Conservation (phyloP, 2,329 filamentous ascomycete species). For the Colletotrichum sublineola region DNA sequence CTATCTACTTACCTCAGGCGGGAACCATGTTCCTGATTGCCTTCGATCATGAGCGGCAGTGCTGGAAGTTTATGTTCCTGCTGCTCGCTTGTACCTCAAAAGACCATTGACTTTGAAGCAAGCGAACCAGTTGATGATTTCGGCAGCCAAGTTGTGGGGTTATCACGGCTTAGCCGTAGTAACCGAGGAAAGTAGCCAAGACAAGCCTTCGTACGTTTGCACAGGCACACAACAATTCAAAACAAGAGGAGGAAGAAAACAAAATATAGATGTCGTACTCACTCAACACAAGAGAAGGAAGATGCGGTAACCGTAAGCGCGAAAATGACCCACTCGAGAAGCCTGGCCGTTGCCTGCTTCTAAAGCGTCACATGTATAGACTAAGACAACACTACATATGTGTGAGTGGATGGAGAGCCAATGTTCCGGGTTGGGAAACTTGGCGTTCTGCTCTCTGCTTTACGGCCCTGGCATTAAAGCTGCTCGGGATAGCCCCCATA, state of each 20-base stretch:
- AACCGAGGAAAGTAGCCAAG: too few species aligned
- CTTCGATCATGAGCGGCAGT: not conserved
- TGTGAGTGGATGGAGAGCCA: not conserved
- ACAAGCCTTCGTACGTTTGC: too few species aligned
- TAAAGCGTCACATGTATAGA: not conserved
- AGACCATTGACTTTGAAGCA: not conserved
- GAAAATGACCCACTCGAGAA: not conserved
- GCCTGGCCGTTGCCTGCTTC: not conserved
- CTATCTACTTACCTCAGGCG: not conserved
- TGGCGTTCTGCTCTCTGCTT: not conserved
- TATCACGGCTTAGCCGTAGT: not conserved
- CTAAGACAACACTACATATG: too few species aligned
- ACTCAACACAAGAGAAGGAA: too few species aligned
- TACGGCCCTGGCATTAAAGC: not conserved
- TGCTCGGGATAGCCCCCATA: not conserved
- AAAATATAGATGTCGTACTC: too few species aligned
- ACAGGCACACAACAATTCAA: too few species aligned
- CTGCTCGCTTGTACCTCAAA: not conserved
- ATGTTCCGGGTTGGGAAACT: not conserved
- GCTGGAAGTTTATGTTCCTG: not conserved
- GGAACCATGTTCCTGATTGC: not conserved
- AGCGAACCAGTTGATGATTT: not conserved
- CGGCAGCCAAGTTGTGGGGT: not conserved
- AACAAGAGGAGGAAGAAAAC: too few species aligned
- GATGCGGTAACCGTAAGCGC: not conserved